A percentile compares a stretch with the other conserved stretches of the same genome.
Evolutionary conservation across 225 moss, liverwort and hornwort species (phyloP).

Genomic region (Marchantia polymorpha): DNA sequence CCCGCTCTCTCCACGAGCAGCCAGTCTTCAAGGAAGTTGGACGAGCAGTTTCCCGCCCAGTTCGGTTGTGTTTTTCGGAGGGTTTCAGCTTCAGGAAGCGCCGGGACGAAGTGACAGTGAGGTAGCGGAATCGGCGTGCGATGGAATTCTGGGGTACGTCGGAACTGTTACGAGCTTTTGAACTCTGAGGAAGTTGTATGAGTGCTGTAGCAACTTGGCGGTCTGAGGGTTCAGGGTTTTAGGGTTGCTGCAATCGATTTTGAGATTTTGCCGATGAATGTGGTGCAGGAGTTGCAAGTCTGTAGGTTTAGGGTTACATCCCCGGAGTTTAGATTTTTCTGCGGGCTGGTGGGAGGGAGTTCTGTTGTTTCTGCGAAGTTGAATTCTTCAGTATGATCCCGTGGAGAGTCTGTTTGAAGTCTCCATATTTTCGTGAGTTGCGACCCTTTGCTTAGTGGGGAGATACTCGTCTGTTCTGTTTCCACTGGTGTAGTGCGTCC

Average conservation of each 20-base stretch:
- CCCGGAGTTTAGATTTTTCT: constrained; percentile 10
- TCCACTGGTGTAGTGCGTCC: neutral
- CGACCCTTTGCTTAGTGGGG: constrained; percentile 1
- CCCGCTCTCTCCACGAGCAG: no score
- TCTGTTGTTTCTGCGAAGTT: constrained; percentile 10
- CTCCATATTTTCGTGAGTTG: constrained; percentile 24
- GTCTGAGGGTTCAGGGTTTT: constrained; percentile 4
- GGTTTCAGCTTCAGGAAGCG: neutral
- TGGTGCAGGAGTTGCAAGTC: constrained; percentile 22
- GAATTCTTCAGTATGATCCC: constrained; percentile 19
- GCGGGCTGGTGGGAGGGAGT: constrained; percentile 12
- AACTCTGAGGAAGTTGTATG: neutral
- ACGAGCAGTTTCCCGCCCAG: no score
- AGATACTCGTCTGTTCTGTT: neutral
- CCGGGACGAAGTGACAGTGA: neutral
- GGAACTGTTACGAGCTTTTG: neutral
- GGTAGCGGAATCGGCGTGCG: neutral
- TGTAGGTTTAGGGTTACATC: constrained; percentile 19
- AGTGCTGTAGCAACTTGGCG: neutral
- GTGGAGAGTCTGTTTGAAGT: constrained; percentile 15
- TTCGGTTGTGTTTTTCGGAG: no score
- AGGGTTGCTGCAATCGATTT: neutral
- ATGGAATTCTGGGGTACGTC: constrained; percentile 26
- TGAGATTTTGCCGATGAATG: constrained; percentile 12
- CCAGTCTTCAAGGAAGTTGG: no score